phyloP scores from a whole-genome alignment of 148 eudicot genomes.

The Cornus kousa region DNA sequence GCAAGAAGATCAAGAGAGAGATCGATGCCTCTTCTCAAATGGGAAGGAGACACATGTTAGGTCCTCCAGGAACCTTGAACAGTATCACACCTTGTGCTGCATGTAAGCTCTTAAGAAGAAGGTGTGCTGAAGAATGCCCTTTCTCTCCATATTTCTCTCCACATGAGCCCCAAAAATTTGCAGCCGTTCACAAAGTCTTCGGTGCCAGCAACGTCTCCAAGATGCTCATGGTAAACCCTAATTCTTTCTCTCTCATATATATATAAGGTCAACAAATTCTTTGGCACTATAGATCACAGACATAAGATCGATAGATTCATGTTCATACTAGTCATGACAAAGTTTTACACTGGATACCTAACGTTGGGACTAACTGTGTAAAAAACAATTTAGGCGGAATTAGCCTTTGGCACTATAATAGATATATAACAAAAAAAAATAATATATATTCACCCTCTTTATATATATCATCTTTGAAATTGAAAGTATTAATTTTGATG shows the following conservation, averaged over 20 bases:
- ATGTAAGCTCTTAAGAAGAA: conserved; percentile 78
- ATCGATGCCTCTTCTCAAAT: conserved; percentile 47
- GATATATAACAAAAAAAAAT: too few species aligned
- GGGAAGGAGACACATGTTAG: conserved; percentile 57
- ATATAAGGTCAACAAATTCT: neutral
- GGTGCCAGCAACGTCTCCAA: conserved; percentile 95
- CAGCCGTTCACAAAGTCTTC: conserved; percentile 86
- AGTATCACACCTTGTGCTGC: conserved; percentile 88
- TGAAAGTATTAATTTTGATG: neutral
- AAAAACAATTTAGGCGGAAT: too few species aligned
- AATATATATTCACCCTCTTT: neutral
- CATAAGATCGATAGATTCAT: neutral
- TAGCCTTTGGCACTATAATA: too few species aligned
- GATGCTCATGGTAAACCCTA: conserved; percentile 59
- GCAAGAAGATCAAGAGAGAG: conserved; percentile 73
- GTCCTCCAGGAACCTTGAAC: conserved; percentile 50
- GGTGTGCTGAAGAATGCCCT: conserved; percentile 89
- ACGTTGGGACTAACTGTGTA: too few species aligned
- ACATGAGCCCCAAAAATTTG: conserved; percentile 86
- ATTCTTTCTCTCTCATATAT: neutral
- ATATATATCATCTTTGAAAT: neutral
- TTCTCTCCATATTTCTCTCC: conserved; percentile 88
- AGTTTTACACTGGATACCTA: too few species aligned
- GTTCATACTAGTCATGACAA: too few species aligned
- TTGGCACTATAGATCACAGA: neutral